These are phyloP conservation scores for Inga laurina DNA, from an alignment of 306 rosid genomes.

Conservation along the genomic window DNA sequence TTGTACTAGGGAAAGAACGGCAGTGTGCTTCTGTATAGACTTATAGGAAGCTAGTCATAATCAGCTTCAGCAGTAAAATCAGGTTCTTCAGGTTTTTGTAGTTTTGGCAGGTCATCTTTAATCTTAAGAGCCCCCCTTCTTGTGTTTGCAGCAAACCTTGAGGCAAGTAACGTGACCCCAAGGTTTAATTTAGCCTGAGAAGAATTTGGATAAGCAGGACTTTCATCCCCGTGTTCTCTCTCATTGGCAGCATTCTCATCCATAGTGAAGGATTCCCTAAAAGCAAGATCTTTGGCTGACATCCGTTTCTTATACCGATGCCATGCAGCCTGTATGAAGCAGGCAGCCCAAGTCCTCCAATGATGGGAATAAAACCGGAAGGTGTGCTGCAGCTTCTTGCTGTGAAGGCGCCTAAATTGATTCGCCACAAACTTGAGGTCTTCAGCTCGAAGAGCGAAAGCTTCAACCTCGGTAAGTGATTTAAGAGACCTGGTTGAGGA, in stretches of 20 bases:
- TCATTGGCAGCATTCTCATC: conserved; percentile 45
- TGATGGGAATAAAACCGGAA: conserved; percentile 94
- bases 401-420: conserved; percentile 93
- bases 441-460: conserved; percentile 91
- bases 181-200: conserved; percentile 72
- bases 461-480: conserved; percentile 85
- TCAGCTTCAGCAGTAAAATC: conserved; percentile 78
- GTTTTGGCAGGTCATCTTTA: conserved; percentile 83
- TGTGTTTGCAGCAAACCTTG: conserved; percentile 94
- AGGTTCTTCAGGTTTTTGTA: conserved; percentile 90
- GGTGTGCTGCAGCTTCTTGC: conserved; percentile 97
- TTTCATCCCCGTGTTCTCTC: conserved; percentile 50
- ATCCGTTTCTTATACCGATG: conserved; percentile 72
- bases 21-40: neutral
- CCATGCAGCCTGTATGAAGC: conserved; percentile 99
- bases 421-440: conserved; percentile 97
- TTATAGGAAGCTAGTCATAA: conserved; percentile 36
- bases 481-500: conserved; percentile 88
- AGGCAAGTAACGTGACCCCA: conserved; percentile 78
- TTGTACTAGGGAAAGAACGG: conserved; percentile 9
- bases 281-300: conserved; percentile 52
- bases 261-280: conserved; percentile 54
- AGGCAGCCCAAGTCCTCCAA: conserved; percentile 99
- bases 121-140: conserved; percentile 78
- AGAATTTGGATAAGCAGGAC: conserved; percentile 47